Evolutionary conservation across 1,139 yeast genomes (phyloP).

Genomic region (Debaryomycetaceae sp.): DNA sequence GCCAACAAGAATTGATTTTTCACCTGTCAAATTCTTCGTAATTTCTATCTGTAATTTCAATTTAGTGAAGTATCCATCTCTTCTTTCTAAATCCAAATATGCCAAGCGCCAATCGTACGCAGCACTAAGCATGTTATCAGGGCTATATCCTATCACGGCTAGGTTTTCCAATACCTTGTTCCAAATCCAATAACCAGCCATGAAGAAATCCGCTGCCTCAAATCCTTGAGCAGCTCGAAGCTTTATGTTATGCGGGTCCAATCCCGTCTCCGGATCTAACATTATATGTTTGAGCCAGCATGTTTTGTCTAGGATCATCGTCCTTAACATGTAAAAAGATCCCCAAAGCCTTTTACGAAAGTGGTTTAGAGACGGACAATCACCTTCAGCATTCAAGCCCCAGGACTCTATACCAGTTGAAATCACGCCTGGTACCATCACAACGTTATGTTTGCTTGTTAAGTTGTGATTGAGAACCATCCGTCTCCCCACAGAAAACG

Average conservation of each 20-base stretch:
- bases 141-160: conserved; percentile 91
- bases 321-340: conserved; percentile 87
- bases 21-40: conserved; percentile 46
- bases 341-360: conserved; percentile 96
- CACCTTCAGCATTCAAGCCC: conserved; percentile 63
- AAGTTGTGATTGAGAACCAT: conserved; percentile 51
- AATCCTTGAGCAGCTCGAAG: conserved; percentile 93
- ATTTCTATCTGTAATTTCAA: conserved; percentile 72
- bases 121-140: conserved; percentile 86
- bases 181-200: conserved; percentile 99
- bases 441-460: conserved; percentile 67
- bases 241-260: conserved; percentile 81
- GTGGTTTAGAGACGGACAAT: conserved; percentile 78
- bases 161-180: conserved; percentile 87
- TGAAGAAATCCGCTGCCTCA: conserved; percentile 94
- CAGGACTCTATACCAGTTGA: conserved; percentile 95
- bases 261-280: conserved; percentile 86
- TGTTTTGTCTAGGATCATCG: conserved; percentile 86
- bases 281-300: conserved; percentile 93
- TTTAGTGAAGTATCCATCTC: conserved; percentile 82
- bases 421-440: conserved; percentile 94
- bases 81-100: conserved; percentile 77
- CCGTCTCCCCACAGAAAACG: conserved; percentile 82
- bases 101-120: conserved; percentile 96
- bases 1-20: conserved; percentile 76